phyloP scores from a whole-genome alignment of 345 rosid species.

The Camelina neglecta region DNA sequence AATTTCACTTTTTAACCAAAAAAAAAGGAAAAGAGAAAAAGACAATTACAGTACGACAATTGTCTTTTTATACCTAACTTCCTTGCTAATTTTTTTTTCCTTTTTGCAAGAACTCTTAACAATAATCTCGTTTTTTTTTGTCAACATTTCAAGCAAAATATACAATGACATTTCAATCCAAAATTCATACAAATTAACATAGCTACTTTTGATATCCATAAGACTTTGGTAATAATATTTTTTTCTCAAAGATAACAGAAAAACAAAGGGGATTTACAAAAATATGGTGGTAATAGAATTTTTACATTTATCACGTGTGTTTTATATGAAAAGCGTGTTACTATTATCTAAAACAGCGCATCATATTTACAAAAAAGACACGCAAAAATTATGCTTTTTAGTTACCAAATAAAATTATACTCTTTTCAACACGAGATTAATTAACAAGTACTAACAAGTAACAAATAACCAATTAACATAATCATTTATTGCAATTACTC shows the following conservation, averaged over 20 bases:
- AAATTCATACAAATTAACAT: not conserved
- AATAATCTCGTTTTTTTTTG: not conserved
- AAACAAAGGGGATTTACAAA: not conserved
- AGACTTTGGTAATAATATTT: no score
- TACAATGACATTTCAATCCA: not conserved
- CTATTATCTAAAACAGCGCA: not conserved
- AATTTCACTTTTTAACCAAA: not conserved
- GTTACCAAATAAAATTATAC: no score
- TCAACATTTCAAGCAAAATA: not conserved
- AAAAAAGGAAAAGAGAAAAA: no score
- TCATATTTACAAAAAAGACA: not conserved
- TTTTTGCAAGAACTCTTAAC: not conserved
- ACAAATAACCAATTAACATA: not conserved
- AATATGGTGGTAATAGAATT: not conserved
- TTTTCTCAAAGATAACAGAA: no score
- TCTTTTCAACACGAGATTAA: no score
- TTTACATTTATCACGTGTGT: not conserved
- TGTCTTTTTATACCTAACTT: not conserved
- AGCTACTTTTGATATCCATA: not conserved
- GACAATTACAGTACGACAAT: no score
- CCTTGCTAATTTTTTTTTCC: not conserved
- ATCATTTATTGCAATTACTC: not conserved
- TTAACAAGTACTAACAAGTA: not conserved
- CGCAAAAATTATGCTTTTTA: not conserved
- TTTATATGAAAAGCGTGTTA: not conserved